Percentiles rank a stretch among this genome's conserved stretches.
These are phyloP conservation scores for Thermomyces lanuginosus DNA, from an alignment of 2,329 filamentous ascomycete species.

Conservation along the genomic window DNA sequence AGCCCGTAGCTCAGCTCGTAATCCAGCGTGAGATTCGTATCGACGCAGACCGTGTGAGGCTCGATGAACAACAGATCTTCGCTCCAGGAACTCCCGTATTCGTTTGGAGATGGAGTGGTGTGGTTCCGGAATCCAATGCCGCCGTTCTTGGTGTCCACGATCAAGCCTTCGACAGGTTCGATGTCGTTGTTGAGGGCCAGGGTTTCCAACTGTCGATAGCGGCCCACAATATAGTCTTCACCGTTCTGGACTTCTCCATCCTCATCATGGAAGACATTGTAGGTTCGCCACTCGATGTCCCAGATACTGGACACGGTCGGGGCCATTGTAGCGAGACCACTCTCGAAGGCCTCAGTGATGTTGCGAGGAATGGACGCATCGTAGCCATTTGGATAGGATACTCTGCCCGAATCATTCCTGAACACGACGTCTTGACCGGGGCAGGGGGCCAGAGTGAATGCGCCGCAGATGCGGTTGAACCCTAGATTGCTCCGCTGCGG, in stretches of 20 bases:
- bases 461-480: conserved; percentile 19
- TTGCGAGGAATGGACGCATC: conserved; percentile 19
- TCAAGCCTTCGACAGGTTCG: conserved; percentile 27
- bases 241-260: conserved; percentile 16
- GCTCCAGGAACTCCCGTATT: conserved; percentile 26
- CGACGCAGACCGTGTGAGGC: conserved; percentile 30
- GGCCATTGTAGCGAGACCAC: conserved; percentile 14
- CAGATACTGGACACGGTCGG: conserved; percentile 27
- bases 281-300: conserved; percentile 26
- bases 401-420: conserved; percentile 1
- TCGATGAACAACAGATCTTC: conserved; percentile 35
- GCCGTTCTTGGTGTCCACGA: conserved; percentile 27
- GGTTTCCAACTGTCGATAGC: conserved; percentile 15
- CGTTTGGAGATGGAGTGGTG: conserved; percentile 18
- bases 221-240: conserved; percentile 15
- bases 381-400: conserved; percentile 11
- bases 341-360: conserved; percentile 22
- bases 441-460: conserved; percentile 7
- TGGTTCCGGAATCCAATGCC: conserved; percentile 34
- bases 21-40: conserved; percentile 26
- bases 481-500: conserved; percentile 17
- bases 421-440: conserved; percentile 10
- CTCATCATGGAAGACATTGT: conserved; percentile 16
- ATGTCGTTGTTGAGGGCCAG: conserved; percentile 20
- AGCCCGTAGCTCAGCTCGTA: too few species aligned